Conservation (phyloP, 2,329 filamentous ascomycete species). For the Reticulascus tulasneorum region DNA sequence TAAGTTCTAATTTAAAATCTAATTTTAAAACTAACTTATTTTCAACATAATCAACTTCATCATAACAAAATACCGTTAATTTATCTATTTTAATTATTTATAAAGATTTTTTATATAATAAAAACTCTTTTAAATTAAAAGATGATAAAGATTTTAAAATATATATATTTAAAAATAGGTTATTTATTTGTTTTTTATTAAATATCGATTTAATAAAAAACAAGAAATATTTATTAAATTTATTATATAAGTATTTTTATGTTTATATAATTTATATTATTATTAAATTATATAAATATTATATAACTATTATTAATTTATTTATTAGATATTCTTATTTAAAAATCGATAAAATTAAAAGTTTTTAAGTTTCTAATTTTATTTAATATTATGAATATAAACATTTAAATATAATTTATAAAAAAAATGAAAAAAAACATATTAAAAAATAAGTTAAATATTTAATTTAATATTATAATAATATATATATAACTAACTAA, state of each 20-base stretch:
- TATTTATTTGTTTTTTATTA: neutral
- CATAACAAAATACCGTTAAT: too few relatives aligned
- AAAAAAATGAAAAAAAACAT: neutral
- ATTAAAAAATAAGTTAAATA: neutral
- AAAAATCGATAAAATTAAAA: too few relatives aligned
- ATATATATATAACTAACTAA: slow-evolving; percentile 2
- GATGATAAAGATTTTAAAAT: too few relatives aligned
- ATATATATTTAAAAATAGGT: neutral
- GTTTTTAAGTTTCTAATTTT: neutral
- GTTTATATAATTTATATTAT: neutral
- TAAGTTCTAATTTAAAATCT: neutral
- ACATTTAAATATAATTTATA: neutral
- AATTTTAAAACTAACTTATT: neutral
- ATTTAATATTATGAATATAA: neutral
- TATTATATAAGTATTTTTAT: neutral
- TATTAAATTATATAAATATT: neutral
- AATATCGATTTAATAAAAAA: neutral
- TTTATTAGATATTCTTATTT: neutral
- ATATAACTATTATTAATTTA: neutral
- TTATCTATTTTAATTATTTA: neutral
- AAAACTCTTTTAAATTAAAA: neutral
- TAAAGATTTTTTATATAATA: neutral
- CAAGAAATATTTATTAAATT: neutral
- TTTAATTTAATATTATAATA: neutral
- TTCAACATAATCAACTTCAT: too few relatives aligned